These are phyloP conservation scores for Blastobotrys attinorum DNA, from an alignment of 805 yeast species.

Conservation along the genomic window DNA sequence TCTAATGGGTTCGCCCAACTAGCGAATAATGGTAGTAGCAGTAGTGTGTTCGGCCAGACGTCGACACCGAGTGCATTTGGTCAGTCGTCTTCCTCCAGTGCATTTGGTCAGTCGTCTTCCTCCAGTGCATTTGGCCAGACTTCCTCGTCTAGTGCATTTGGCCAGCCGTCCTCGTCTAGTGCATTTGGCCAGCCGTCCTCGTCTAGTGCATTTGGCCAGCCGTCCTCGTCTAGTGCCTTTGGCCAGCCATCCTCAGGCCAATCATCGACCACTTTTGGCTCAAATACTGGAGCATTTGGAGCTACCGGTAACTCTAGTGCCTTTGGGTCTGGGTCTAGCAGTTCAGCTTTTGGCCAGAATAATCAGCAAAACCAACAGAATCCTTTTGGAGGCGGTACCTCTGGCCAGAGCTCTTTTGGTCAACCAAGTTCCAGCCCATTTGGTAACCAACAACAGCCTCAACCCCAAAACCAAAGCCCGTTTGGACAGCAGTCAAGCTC, in stretches of 20 bases:
- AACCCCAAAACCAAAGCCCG: neutral
- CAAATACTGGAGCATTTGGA: neutral
- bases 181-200: conserved; percentile 13
- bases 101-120: no score
- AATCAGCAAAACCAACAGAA: no score
- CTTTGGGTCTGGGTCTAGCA: conserved; percentile 1
- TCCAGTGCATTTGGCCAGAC: neutral
- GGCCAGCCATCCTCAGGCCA: no score
- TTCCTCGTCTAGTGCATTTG: conserved; percentile 3
- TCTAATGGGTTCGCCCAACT: no score
- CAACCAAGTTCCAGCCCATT: no score
- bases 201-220: conserved; percentile 3
- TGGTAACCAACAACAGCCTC: conserved; percentile 4
- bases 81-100: neutral
- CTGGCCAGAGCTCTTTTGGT: no score
- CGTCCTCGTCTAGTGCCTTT: neutral
- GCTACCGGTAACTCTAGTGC: conserved; percentile 1
- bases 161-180: no score
- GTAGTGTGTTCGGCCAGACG: conserved; percentile 2
- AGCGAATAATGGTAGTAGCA: conserved; percentile 7
- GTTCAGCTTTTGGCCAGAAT: conserved; percentile 9
- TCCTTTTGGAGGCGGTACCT: no score
- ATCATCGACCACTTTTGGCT: neutral
- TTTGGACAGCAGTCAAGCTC: neutral
- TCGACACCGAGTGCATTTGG: no score